Percentiles rank a stretch among this genome's conserved stretches.
These are phyloP conservation scores for Alloteropsis semialata DNA, from an alignment of 176 grass and related monocot genomes.

Conservation along the genomic window DNA sequence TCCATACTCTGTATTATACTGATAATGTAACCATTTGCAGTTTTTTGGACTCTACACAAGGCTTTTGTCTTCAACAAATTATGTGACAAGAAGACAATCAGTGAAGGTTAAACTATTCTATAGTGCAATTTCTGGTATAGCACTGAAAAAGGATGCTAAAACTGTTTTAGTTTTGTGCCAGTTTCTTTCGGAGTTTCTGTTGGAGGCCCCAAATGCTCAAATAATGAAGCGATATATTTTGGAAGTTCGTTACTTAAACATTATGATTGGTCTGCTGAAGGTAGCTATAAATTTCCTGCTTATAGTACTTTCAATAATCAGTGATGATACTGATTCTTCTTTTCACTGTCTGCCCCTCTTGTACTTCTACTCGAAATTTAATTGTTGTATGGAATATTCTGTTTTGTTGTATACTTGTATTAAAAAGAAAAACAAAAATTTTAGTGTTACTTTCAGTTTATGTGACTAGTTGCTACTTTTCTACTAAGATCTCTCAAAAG, in stretches of 20 bases:
- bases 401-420: neutral
- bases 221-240: constrained; percentile 97
- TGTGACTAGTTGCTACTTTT: neutral
- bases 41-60: constrained; percentile 95
- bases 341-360: neutral
- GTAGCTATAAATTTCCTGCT: constrained; percentile 40
- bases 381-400: neutral
- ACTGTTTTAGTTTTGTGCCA: constrained; percentile 34
- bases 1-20: neutral
- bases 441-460: neutral
- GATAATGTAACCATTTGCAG: constrained; percentile 47
- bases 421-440: too few relatives aligned
- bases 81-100: constrained; percentile 96
- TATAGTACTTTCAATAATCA: constrained; percentile 22
- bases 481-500: neutral
- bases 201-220: constrained; percentile 87
- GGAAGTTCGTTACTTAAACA: constrained; percentile 78
- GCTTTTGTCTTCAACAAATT: constrained; percentile 84
- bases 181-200: constrained; percentile 98
- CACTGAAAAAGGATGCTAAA: constrained; percentile 11
- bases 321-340: neutral
- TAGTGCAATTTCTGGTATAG: constrained; percentile 11
- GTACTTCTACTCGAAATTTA: neutral
- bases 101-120: constrained; percentile 68
- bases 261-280: constrained; percentile 82